Conservation (phyloP, 331 rosid genomes). For the Acacia concinna region DNA sequence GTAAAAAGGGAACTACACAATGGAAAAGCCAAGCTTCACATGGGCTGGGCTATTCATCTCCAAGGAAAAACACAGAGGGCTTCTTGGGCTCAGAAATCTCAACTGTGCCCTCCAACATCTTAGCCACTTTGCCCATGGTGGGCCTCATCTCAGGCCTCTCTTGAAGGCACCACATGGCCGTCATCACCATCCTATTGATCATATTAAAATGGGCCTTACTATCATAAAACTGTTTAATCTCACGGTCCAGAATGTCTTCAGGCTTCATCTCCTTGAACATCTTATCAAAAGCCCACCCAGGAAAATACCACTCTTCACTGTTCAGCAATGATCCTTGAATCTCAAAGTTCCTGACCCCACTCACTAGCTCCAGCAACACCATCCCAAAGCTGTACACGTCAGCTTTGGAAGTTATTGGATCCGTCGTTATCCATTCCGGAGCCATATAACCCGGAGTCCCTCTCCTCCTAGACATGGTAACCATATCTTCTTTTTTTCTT, state of each 20-base stretch:
- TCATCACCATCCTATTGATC: slow-evolving; percentile 82
- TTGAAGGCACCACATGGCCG: slow-evolving; percentile 98
- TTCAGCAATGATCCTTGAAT: slow-evolving; percentile 38
- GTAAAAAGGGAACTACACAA: neutral
- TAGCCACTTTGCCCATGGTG: slow-evolving; percentile 92
- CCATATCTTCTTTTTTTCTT: slow-evolving; percentile 77
- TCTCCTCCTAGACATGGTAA: slow-evolving; percentile 70
- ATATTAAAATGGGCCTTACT: slow-evolving; percentile 54
- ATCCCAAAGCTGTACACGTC: slow-evolving; percentile 91
- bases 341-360: slow-evolving; percentile 65
- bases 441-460: slow-evolving; percentile 98
- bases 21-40: neutral
- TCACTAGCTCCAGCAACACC: slow-evolving; percentile 81
- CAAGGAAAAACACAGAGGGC: slow-evolving; percentile 75
- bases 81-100: slow-evolving; percentile 76
- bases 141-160: slow-evolving; percentile 82
- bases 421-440: slow-evolving; percentile 77
- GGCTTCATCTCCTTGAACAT: slow-evolving; percentile 72
- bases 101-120: slow-evolving; percentile 91
- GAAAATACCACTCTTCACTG: slow-evolving; percentile 88
- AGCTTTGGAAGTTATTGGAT: slow-evolving; percentile 77
- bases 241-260: slow-evolving; percentile 71
- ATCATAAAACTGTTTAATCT: slow-evolving; percentile 60
- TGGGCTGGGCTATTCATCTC: slow-evolving; percentile 39
- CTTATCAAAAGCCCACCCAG: slow-evolving; percentile 89